Evolutionary conservation across 2,329 filamentous ascomycete genomes (phyloP), one percentile per base, ranked within the genome.

Genomic region (Cladophialophora exuberans): DNA sequence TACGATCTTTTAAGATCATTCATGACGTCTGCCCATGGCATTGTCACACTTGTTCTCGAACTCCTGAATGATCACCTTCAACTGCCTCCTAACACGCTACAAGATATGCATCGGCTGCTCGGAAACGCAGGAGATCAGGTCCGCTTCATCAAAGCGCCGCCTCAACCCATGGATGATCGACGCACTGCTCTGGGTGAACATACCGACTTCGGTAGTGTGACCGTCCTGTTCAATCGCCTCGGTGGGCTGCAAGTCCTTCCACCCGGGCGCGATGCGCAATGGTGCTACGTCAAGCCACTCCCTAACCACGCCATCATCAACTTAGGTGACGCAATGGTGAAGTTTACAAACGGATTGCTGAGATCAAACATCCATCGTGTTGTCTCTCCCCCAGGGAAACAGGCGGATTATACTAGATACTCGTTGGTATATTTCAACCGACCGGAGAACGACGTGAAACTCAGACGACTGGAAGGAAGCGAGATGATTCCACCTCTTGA

Each of bases 161-260:
- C 78, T 1, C 77, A 80, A 59, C 71, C 73, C 2, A 53, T 62
- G 3, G 68, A 74, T 28, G 73, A 77, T 61, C 66, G 69, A 20
- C 69, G 68, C 33, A 74, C 75, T 2, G 73, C 76, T 2, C 62
- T 81, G 18, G 77, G 77, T 18, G 78, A 79, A 52, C 81, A 84
- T 63, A 83, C 80, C 2, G 81, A 83, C 60, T 83, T 83, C 59
- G 81, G 80, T 41, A 77, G 72, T 47, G 71, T 83, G 4, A 83
- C 81, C 0, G 67, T 83, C 4, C 72, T 84, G 1, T 81, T 83
- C 67, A 83, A 83, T 66, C 73, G 78, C 0, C 65, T 83, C 2
- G 80, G 80, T 0, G 81, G 81, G 0, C 69, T 83, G 6, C 81
- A 83, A 62, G 76, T 83, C 3, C 69, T 78, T 2, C 72, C 76